These are phyloP conservation scores for Plasmodium berghei DNA, from an alignment of 169 alveolate species.

Conservation along the genomic window DNA sequence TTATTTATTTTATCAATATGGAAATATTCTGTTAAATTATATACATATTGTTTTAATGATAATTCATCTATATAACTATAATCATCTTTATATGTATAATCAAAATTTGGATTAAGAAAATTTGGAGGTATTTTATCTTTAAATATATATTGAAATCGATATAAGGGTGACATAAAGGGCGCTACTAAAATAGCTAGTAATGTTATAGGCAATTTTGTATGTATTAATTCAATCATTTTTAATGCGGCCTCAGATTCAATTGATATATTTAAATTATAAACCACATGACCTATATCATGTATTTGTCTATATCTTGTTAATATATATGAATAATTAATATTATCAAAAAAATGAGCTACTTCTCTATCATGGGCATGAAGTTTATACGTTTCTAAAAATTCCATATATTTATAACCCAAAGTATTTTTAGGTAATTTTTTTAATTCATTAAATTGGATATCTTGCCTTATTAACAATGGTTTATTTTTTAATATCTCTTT, in stretches of 20 bases:
- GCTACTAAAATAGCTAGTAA: slow-evolving; percentile 63
- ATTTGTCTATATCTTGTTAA: slow-evolving; percentile 77
- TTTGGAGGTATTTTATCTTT: slow-evolving; percentile 44
- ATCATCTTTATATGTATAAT: slow-evolving; percentile 49
- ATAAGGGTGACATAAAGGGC: slow-evolving; percentile 70
- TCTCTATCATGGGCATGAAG: slow-evolving; percentile 78
- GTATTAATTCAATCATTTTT: slow-evolving; percentile 74
- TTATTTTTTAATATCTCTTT: slow-evolving; percentile 42
- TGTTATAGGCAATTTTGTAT: slow-evolving; percentile 76
- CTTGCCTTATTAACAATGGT: slow-evolving; percentile 72
- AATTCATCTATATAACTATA: slow-evolving; percentile 58
- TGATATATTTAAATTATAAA: slow-evolving; percentile 65
- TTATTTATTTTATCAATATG: slow-evolving; percentile 63
- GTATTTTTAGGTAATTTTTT: slow-evolving; percentile 77
- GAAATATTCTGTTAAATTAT: slow-evolving; percentile 69
- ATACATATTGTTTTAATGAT: slow-evolving; percentile 64
- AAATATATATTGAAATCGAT: slow-evolving; percentile 68
- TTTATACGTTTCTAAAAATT: slow-evolving; percentile 75
- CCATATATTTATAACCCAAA: slow-evolving; percentile 76
- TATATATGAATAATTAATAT: slow-evolving; percentile 67
- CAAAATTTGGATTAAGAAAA: slow-evolving; percentile 51
- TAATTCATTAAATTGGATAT: slow-evolving; percentile 68
- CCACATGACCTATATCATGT: slow-evolving; percentile 78
- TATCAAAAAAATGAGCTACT: slow-evolving; percentile 73
- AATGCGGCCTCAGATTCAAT: slow-evolving; percentile 77